Evolutionary conservation across 495 filamentous ascomycete genomes (phyloP), one percentile per base, ranked within the genome.

Genomic region (Sphaerosporella brunnea): DNA sequence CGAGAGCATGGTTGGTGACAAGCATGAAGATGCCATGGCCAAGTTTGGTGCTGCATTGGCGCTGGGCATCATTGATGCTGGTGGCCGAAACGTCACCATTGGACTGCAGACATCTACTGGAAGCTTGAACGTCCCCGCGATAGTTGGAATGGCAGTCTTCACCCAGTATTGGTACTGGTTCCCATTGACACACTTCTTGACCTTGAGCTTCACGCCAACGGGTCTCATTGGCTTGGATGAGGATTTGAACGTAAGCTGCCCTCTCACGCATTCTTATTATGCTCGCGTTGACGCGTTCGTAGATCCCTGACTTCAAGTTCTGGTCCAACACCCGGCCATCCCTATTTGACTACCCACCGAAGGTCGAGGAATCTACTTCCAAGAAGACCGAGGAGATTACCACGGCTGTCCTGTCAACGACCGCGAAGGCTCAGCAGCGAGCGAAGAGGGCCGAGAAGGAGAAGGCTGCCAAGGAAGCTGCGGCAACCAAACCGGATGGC

Each of bases 131-230:
- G 90, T 96, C 84, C 74, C 84, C 15, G 92, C 83, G 48, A 90
- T 96, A 49, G 87, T 99, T 18, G 92, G 92, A 51, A 93, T 93
- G 75, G 86, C 85, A 34, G 81, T 99, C 23, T 99, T 99, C 68
- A 90, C 84, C 4, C 92, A 99, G 63, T 99, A 99, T 68, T 99
- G 92, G 92, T 99, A 99, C 67, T 99, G 92, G 92, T 99, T 99
- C 76, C 92, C 92, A 39, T 77, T 95, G 54, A 93, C 90, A 20
- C 92, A 96, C 64, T 99, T 99, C 75, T 65, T 99, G 18, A 88
- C 86, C 0, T 70, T 96, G 51, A 84, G 81, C 59, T 95, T 96
- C 62, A 79, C 81, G 5, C 92, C 92, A 0, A 96, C 92, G 7
- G 81, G 87, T 1, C 82, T 99, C 56, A 93, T 95, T 48, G 88